Evolutionary conservation across 2,329 filamentous ascomycete species (phyloP).

Genomic region (Pyrenochaeta sp.): DNA sequence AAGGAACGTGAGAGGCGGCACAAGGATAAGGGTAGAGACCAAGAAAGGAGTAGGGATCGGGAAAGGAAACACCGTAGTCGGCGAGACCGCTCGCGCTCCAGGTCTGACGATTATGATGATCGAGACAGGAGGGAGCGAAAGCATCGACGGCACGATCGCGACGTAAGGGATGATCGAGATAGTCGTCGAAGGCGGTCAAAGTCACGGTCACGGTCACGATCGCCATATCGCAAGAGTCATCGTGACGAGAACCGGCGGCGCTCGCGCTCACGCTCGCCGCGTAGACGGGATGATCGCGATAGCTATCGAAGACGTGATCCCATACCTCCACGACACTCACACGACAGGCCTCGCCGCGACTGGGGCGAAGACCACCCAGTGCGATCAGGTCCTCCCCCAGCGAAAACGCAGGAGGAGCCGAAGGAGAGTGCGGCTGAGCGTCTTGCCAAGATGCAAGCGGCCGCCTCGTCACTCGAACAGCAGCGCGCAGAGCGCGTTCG

Average conservation of each 20-base stretch:
- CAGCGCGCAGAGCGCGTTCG: slow-evolving; percentile 45
- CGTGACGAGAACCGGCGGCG: slow-evolving; percentile 25
- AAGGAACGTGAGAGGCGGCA: slow-evolving; percentile 60
- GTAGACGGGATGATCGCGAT: slow-evolving; percentile 23
- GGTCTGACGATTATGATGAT: slow-evolving; percentile 39
- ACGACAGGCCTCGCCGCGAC: slow-evolving; percentile 21
- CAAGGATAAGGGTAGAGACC: slow-evolving; percentile 45
- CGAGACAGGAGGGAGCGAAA: slow-evolving; percentile 42
- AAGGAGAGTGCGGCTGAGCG: slow-evolving; percentile 37
- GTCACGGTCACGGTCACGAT: slow-evolving; percentile 30
- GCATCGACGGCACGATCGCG: slow-evolving; percentile 31
- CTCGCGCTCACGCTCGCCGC: slow-evolving; percentile 26
- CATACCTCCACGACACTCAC: slow-evolving; percentile 19
- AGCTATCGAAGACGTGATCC: slow-evolving; percentile 33
- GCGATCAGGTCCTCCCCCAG: slow-evolving; percentile 11
- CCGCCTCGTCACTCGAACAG: slow-evolving; percentile 42
- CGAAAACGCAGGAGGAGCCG: slow-evolving; percentile 7
- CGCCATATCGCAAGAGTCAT: slow-evolving; percentile 32
- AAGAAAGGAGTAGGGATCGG: slow-evolving; percentile 33
- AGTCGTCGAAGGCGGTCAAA: slow-evolving; percentile 31
- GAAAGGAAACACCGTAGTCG: slow-evolving; percentile 35
- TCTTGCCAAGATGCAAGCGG: slow-evolving; percentile 46
- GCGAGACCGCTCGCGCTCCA: slow-evolving; percentile 48
- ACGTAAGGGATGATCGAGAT: slow-evolving; percentile 24
- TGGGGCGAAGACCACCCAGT: slow-evolving; percentile 14